A percentile compares a stretch with the other conserved stretches of the same genome.
phyloP scores from a whole-genome alignment of 2,329 filamentous ascomycete genomes.

The Zalaria sp. region DNA sequence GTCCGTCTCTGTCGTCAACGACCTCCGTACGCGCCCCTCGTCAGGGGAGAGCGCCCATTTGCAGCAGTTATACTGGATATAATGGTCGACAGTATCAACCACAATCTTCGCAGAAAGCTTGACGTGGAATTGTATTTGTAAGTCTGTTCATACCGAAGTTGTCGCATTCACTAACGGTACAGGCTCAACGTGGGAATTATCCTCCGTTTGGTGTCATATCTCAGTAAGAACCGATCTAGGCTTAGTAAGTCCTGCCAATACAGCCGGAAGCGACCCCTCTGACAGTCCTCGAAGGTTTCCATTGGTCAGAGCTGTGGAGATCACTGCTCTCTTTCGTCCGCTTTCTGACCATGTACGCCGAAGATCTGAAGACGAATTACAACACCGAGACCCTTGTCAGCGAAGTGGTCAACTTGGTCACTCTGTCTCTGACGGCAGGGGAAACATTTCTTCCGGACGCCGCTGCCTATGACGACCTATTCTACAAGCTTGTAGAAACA shows the following conservation, averaged over 20 bases:
- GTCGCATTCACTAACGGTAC: conserved; percentile 5
- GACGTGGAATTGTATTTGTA: conserved; percentile 72
- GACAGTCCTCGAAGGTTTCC: conserved; percentile 43
- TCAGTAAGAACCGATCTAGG: conserved; percentile 69
- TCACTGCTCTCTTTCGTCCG: conserved; percentile 75
- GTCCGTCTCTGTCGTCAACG: conserved; percentile 83
- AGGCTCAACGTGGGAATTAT: conserved; percentile 66
- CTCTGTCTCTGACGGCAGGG: conserved; percentile 69
- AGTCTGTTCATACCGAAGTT: conserved; percentile 4
- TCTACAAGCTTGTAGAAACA: conserved; percentile 94
- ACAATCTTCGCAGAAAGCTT: conserved; percentile 76
- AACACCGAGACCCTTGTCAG: conserved; percentile 63
- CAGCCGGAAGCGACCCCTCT: conserved; percentile 1
- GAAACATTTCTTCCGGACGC: conserved; percentile 84
- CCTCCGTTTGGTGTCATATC: conserved; percentile 67
- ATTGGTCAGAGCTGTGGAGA: conserved; percentile 93
- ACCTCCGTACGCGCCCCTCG: conserved; percentile 67
- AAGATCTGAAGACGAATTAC: conserved; percentile 56
- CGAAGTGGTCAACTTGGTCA: conserved; percentile 67
- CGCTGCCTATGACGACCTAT: conserved; percentile 84
- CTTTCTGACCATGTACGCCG: conserved; percentile 76
- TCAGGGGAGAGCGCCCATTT: conserved; percentile 57
- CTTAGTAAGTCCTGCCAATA: conserved; percentile 29
- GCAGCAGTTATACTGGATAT: conserved; percentile 70
- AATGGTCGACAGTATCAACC: conserved; percentile 81